Evolutionary conservation across 2,329 filamentous ascomycete species (phyloP), one percentile per base, ranked within the genome.

Genomic region (Phialemonium atrogriseum): DNA sequence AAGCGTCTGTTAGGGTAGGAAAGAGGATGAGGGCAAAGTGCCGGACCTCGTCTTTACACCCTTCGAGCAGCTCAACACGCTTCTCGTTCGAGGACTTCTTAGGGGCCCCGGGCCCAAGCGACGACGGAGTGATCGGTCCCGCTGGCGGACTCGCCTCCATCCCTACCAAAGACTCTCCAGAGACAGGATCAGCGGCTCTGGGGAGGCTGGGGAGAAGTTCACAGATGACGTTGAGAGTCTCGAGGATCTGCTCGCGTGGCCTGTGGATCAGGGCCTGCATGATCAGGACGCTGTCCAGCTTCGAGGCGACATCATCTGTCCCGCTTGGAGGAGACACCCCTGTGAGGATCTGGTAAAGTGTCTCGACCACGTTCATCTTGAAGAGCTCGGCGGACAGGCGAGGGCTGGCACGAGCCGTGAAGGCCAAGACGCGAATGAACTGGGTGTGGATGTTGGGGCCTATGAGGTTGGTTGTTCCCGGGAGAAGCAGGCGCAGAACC

Each of bases 201-300:
- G 80, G 78, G 11, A 89, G 66, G 30, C 75, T 79, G 2, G 89
- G 88, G 21, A 98, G 69, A 18, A 98, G 67, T 60, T 98, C 91
- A 62, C 91, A 95, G 42, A 98, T 87, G 41, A 98, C 87, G 52
- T 96, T 96, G 41, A 98, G 71, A 2, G 93, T 95, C 63, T 98
- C 91, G 45, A 89, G 91, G 12, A 98, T 84, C 58, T 98, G 91
- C 45, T 98, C 93, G 35, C 88, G 80, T 6, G 91, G 91, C 24
- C 89, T 80, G 51, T 96, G 91, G 32, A 98, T 94, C 41, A 98
- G 69, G 22, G 93, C 87, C 60, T 98, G 91, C 93, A 98, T 98
- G 48, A 98, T 91, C 27, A 98, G 76, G 34, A 96, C 89, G 50
- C 87, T 94, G 57, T 96, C 89, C 42, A 96, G 81, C 59, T 93